Evolutionary conservation across 768 basidiomycete species (phyloP), one percentile per base, ranked within the genome.

Genomic region (Cystofilobasidium capitatum): DNA sequence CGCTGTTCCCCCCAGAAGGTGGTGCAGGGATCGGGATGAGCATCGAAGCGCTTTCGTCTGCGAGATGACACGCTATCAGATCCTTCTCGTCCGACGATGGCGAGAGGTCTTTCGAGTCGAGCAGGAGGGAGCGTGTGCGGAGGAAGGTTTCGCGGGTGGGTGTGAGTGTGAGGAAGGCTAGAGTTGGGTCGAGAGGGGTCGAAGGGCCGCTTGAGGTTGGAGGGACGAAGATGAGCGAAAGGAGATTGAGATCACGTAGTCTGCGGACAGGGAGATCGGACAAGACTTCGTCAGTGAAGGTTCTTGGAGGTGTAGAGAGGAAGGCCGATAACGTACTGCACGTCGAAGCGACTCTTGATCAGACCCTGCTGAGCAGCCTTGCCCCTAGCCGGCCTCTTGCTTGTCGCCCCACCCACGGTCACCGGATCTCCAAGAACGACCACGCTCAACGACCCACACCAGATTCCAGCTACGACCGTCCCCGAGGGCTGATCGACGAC

Each of bases 81-180:
- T 59, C 65, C 10, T 37, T 40, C 24, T 51, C 51, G 20, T 36
- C 54, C 16, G 51, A 22, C 0, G 12, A n/a, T 2, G 68, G 49
- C 16, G n/a, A 37, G 29, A 69, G 22, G 16, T 69, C 68, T 35
- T 65, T 69, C 1, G 62, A 24, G 0, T 54, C 26, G 14, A 69
- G 58, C 2, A 31, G 24, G 58, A 69, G 35, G 33, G 22, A 36
- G 45, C 45, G 63, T 13, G 63, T 49, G 4, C 39, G 55, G 29
- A 69, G 58, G 29, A 36, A 44, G 9, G 51, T 33, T 3, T 24
- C 51, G 20, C 68, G 68, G 2, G 37, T 35, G 10, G 68, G 45
- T 2, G 68, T 69, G 36, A 69, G 62, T 2, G 51, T 55, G 31
- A 69, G 68, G 58, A 69, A 63, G 31, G 45, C 36, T n/a, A 69